Evolutionary conservation across 164 flowering plant species (phyloP).

Genomic region (Annona cherimola): DNA sequence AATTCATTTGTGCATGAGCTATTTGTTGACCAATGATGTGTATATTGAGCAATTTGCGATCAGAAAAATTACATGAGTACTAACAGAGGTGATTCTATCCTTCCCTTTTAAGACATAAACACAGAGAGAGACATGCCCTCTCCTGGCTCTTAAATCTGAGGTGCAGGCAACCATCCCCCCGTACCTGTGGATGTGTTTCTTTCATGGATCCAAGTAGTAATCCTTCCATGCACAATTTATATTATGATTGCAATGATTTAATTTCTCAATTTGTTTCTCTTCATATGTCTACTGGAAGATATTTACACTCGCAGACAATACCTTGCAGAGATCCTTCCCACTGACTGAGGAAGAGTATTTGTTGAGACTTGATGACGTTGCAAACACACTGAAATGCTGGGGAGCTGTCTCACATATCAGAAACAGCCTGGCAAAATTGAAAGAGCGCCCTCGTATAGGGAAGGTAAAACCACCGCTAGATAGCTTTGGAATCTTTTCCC

Average conservation of each 20-base stretch:
- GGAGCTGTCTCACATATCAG: conserved; percentile 95
- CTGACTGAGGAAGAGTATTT: conserved; percentile 93
- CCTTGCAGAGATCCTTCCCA: conserved; percentile 80
- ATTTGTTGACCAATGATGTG: no score
- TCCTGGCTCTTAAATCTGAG: neutral
- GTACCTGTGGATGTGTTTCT: neutral
- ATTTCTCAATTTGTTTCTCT: neutral
- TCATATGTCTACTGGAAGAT: neutral
- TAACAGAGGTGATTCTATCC: neutral
- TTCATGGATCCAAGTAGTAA: neutral
- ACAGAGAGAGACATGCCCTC: neutral
- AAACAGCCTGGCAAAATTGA: conserved; percentile 67
- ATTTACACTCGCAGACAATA: neutral
- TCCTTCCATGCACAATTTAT: neutral
- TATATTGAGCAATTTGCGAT: neutral
- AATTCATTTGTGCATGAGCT: neutral
- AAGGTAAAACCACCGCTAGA: conserved; percentile 46
- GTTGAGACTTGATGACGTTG: conserved; percentile 92
- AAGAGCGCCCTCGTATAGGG: conserved; percentile 94
- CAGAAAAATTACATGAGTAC: neutral
- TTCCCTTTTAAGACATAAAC: neutral
- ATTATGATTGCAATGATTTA: neutral
- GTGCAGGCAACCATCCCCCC: neutral
- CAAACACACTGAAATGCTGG: conserved; percentile 91
- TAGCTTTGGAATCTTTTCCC: no score